Base-by-base conservation (phyloP, 768 basidiomycete genomes). In the Rhodotorula kratochvilovae region DNA sequence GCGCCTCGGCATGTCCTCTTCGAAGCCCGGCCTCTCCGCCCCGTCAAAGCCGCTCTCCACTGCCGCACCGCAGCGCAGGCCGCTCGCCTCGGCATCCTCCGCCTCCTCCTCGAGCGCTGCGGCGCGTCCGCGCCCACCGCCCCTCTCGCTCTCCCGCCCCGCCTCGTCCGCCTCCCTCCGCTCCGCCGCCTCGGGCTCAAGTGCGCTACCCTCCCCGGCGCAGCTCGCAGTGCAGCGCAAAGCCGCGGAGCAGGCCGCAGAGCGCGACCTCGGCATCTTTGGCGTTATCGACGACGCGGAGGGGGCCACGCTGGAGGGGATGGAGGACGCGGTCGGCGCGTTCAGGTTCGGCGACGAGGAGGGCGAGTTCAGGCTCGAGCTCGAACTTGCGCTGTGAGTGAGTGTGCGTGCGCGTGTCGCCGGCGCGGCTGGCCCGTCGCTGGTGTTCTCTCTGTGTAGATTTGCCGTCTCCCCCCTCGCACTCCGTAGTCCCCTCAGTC, bases 221-320 rank as follows among this genome's bases (percentile, higher is more conserved):
- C 35, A 56, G 25, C 12, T 19, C 31, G 29, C 45, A 25, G 43
- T 25, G n/a, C 23, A 42, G 36, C 58, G 58, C 29, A 39, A 59
- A n/a, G 29, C 48, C 45, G 65, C 29, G 6, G 10, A 25, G 15
- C 23, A 59, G 35, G 39, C 48, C 16, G 48, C 42, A 23, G 65
- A 66, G 56, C 65, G 65, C 48, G 65, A 48, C 57, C 57, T 66
- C 36, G 65, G 65, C 46, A 23, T 29, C 5, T 66, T 66, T 16
- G 65, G 65, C 11, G 27, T 66, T 48, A 35, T 57, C 35, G 63
- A 56, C 21, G 25, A 13, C 7, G 61, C 3, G 50, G 63, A 25
- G 2, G 63, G 12, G n/a, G 39, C 11, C 42, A 25, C 21, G 10
- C n/a, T 33, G 16, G 43, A 45, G 12, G 27, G 42, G 11, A 25